Evolutionary conservation across 495 filamentous ascomycete genomes (phyloP).

Genomic region (Bacidia rubella): DNA sequence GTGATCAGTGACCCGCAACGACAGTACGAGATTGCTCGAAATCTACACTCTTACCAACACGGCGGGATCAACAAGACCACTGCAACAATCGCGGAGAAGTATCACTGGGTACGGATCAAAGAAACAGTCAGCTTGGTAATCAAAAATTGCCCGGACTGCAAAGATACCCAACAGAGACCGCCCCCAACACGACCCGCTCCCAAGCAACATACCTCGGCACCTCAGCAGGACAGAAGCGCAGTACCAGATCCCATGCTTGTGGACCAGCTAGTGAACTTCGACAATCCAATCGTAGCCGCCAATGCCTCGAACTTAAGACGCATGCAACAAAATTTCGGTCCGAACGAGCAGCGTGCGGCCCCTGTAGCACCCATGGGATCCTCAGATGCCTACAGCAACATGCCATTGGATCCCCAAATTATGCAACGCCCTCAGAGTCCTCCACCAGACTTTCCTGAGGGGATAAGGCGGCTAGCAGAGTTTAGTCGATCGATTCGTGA

Average conservation of each 20-base stretch:
- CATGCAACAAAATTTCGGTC: neutral
- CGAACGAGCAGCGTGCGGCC: neutral
- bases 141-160: constrained; percentile 81
- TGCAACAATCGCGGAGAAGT: constrained; percentile 81
- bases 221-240: neutral
- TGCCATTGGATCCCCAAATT: constrained; percentile 17
- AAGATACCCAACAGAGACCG: constrained; percentile 52
- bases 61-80: constrained; percentile 98
- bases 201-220: neutral
- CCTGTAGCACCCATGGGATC: constrained; percentile 12
- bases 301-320: neutral
- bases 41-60: constrained; percentile 64
- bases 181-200: constrained; percentile 20
- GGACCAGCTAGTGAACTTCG: constrained; percentile 16
- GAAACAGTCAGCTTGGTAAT: constrained; percentile 93
- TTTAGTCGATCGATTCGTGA: neutral
- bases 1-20: constrained; percentile 82
- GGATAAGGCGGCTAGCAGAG: constrained; percentile 1
- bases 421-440: constrained; percentile 4
- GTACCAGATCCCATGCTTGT: constrained; percentile 6
- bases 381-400: constrained; percentile 9
- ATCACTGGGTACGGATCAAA: constrained; percentile 98
- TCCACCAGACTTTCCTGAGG: constrained; percentile 1
- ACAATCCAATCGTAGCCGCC: neutral
- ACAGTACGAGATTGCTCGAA: constrained; percentile 80